These are phyloP conservation scores for Thermothielavioides terrestris DNA, from an alignment of 495 filamentous ascomycete species.

Conservation along the genomic window DNA sequence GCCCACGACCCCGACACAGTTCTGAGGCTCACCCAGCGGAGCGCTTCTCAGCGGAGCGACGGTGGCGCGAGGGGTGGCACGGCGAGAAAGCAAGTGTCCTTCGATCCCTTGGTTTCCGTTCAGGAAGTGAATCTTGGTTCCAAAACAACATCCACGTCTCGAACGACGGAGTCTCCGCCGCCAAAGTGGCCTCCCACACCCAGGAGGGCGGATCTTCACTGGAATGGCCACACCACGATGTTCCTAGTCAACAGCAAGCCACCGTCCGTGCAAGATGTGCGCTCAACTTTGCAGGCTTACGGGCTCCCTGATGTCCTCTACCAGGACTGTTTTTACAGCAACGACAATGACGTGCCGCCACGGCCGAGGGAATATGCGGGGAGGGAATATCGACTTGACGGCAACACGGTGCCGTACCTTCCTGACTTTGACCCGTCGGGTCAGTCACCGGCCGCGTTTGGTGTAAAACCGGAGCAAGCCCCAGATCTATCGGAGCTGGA, in stretches of 20 bases:
- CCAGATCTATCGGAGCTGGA: constrained; percentile 46
- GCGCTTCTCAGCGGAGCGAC: constrained; percentile 35
- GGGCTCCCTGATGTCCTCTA: constrained; percentile 55
- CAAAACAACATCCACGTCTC: background rate
- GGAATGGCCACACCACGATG: constrained; percentile 17
- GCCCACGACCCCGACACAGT: constrained; percentile 56
- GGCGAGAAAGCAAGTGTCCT: constrained; percentile 33
- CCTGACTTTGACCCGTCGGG: constrained; percentile 68
- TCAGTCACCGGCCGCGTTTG: constrained; percentile 45
- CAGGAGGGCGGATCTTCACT: constrained; percentile 6
- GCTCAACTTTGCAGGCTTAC: constrained; percentile 35
- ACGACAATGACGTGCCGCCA: constrained; percentile 79
- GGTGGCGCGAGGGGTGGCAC: constrained; percentile 23
- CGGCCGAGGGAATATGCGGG: constrained; percentile 77
- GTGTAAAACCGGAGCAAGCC: constrained; percentile 38
- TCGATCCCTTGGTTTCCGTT: constrained; percentile 19
- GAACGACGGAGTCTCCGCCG: background rate
- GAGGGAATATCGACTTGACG: constrained; percentile 71
- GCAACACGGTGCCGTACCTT: constrained; percentile 65
- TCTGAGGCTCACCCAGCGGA: constrained; percentile 60
- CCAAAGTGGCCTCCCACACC: background rate
- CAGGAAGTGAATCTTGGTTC: constrained; percentile 8
- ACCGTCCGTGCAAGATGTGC: constrained; percentile 31
- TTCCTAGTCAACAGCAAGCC: constrained; percentile 25
- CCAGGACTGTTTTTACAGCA: constrained; percentile 77